Conservation (phyloP, 768 basidiomycete genomes). For the Mycena albidolilacea region DNA sequence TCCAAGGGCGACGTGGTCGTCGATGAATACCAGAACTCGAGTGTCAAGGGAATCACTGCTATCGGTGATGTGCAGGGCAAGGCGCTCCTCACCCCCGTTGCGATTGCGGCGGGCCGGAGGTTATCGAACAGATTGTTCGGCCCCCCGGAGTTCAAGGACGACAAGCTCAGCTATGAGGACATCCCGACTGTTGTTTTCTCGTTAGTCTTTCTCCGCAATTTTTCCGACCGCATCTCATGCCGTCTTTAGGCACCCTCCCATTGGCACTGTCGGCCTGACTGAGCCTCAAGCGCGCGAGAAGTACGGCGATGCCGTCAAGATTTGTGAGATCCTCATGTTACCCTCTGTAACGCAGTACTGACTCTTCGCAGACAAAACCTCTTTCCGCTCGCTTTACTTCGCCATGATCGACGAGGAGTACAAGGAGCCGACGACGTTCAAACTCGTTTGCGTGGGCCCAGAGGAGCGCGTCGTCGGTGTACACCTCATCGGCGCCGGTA, state of each 20-base stretch:
- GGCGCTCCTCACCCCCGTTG: conserved; percentile 94
- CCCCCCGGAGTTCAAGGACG: conserved; percentile 84
- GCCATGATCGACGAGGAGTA: conserved; percentile 91
- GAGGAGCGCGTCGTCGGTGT: conserved; percentile 98
- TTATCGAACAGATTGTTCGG: conserved; percentile 94
- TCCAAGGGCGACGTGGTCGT: conserved; percentile 88
- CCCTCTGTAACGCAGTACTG: conserved; percentile 2
- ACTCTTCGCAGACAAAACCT: conserved; percentile 73
- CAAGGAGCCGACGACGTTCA: conserved; percentile 96
- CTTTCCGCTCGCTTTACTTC: conserved; percentile 91
- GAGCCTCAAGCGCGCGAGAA: conserved; percentile 91
- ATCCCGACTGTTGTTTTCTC: conserved; percentile 98
- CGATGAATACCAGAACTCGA: conserved; percentile 92
- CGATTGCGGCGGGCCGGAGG: conserved; percentile 94
- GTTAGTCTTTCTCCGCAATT: conserved; percentile 62
- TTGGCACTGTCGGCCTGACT: conserved; percentile 95
- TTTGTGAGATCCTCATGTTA: conserved; percentile 73
- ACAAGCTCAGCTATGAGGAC: conserved; percentile 90
- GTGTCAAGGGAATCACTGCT: conserved; percentile 77
- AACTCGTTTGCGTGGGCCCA: conserved; percentile 87
- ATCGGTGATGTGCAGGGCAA: conserved; percentile 97
- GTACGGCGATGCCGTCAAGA: conserved; percentile 91
- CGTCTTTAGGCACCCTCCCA: conserved; percentile 85
- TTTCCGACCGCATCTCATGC: conserved; percentile 7
- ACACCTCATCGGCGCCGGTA: conserved; percentile 92